These are phyloP conservation scores for Lactarius trivialis DNA, from an alignment of 768 basidiomycete genomes.

Conservation along the genomic window DNA sequence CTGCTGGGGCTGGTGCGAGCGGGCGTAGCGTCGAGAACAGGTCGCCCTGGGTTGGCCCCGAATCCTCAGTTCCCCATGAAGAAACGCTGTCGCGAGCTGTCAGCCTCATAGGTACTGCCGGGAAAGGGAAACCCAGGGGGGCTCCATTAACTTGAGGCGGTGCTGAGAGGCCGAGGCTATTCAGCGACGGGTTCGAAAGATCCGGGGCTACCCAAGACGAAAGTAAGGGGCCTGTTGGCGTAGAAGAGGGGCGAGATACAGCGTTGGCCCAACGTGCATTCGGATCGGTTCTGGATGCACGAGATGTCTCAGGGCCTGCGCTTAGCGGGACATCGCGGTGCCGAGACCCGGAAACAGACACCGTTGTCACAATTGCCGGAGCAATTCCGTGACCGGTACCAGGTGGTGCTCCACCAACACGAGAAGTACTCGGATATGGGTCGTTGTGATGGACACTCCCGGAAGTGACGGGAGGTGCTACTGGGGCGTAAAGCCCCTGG, in stretches of 20 bases:
- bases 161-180: conserved; percentile 19
- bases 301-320: not conserved
- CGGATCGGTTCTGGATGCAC: not conserved
- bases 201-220: conserved; percentile 12
- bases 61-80: conserved; percentile 15
- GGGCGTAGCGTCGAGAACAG: conserved; percentile 11
- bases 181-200: conserved; percentile 13
- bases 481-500: conserved; percentile 4
- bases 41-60: not conserved
- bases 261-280: not conserved
- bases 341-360: conserved; percentile 5
- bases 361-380: not conserved
- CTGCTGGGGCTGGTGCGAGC: conserved; percentile 3
- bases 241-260: conserved; percentile 13
- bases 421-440: conserved; percentile 3
- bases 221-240: conserved; percentile 9
- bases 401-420: not conserved
- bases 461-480: conserved; percentile 1
- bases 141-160: not conserved
- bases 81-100: conserved; percentile 14
- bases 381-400: not conserved
- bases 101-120: not conserved
- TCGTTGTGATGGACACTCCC: not conserved
- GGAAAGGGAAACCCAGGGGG: too few relatives aligned
- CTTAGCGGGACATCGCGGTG: conserved; percentile 1